These are phyloP conservation scores for Dactylonectria macrodidyma DNA, from an alignment of 2,329 filamentous ascomycete genomes.

Conservation along the genomic window DNA sequence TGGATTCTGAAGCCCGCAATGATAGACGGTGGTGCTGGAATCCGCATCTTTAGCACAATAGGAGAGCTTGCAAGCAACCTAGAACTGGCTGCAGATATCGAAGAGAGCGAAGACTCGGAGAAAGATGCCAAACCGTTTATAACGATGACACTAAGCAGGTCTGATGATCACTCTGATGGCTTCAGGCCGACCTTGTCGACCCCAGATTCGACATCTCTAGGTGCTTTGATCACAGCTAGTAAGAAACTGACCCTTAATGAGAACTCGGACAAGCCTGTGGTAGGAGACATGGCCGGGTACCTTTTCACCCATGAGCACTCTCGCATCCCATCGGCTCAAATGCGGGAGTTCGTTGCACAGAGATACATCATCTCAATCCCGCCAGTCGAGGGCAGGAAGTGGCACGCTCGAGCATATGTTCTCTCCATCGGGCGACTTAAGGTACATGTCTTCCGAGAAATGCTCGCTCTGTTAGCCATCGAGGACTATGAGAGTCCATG, in stretches of 20 bases:
- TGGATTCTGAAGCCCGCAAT: conserved; percentile 59
- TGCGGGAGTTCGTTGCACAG: conserved; percentile 57
- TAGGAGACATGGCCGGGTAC: conserved; percentile 26
- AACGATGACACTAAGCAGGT: conserved; percentile 2
- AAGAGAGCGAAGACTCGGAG: conserved; percentile 43
- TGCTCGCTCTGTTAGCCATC: conserved; percentile 53
- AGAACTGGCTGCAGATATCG: conserved; percentile 54
- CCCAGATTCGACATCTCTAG: conserved; percentile 49
- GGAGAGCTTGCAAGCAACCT: conserved; percentile 54
- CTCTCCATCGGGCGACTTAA: conserved; percentile 55
- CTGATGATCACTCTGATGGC: conserved; percentile 12
- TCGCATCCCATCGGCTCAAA: conserved; percentile 55
- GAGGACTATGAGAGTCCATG: conserved; percentile 56
- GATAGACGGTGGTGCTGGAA: conserved; percentile 57
- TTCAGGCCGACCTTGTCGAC: conserved; percentile 44
- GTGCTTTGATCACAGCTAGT: conserved; percentile 50
- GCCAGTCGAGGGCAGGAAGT: conserved; percentile 52
- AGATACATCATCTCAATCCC: conserved; percentile 54
- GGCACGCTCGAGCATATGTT: conserved; percentile 56
- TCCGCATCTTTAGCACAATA: conserved; percentile 56
- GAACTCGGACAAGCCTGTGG: neutral
- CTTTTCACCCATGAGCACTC: conserved; percentile 50
- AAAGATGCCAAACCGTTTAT: neutral
- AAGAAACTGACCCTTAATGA: conserved; percentile 38
- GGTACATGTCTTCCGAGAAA: conserved; percentile 55